Evolutionary conservation across 2,329 filamentous ascomycete species (phyloP).

Genomic region (Arachnopeziza araneosa): DNA sequence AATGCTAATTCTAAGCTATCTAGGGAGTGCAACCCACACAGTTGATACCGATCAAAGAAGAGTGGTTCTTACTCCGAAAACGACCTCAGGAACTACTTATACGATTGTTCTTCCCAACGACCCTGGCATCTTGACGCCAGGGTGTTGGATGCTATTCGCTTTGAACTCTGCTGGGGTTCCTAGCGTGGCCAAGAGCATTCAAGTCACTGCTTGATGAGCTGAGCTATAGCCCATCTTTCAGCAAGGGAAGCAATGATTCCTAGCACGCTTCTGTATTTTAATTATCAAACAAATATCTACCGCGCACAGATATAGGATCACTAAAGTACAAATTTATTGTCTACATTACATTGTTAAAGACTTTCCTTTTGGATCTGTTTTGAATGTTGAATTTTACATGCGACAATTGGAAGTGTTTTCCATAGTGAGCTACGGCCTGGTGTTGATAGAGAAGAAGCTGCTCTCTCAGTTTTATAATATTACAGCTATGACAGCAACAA

Average conservation of each 20-base stretch:
- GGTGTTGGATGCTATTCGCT: constrained; percentile 50
- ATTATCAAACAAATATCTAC: too few species aligned
- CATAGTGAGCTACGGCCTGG: too few species aligned
- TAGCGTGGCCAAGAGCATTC: constrained; percentile 39
- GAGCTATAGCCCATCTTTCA: background rate
- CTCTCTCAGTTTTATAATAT: too few species aligned
- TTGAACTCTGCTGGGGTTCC: constrained; percentile 41
- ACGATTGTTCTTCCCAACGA: constrained; percentile 40
- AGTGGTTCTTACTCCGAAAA: constrained; percentile 41
- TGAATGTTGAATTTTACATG: too few species aligned
- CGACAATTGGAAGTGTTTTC: too few species aligned
- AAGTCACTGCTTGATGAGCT: background rate
- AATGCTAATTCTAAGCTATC: constrained; percentile 37
- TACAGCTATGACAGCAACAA: too few species aligned
- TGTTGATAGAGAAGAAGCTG: too few species aligned
- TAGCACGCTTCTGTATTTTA: too few species aligned
- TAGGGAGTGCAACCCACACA: constrained; percentile 46
- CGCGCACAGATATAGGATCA: too few species aligned
- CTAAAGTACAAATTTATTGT: too few species aligned
- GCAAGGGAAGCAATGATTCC: background rate
- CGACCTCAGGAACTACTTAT: constrained; percentile 32
- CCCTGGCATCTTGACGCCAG: constrained; percentile 44
- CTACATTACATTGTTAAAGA: too few species aligned
- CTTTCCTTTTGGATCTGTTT: too few species aligned
- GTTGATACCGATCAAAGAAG: constrained; percentile 54